A percentile compares a stretch with the other conserved stretches of the same genome.
Conservation (phyloP, 148 eudicot species). For the Vaccinium darrowii region DNA sequence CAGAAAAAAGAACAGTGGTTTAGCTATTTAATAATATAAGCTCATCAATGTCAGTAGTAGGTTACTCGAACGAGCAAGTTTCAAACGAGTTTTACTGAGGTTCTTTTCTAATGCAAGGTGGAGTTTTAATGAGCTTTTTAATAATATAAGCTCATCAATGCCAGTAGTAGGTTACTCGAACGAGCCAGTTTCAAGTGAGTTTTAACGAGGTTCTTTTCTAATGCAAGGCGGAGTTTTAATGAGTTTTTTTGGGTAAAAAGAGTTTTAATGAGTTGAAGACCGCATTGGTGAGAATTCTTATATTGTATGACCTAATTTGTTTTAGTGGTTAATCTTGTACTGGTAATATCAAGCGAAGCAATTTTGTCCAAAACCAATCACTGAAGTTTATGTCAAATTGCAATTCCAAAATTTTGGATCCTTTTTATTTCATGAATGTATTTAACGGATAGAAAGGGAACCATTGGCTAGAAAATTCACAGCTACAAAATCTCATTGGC, state of each 20-base stretch:
- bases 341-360: background rate
- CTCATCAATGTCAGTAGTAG: too few species aligned
- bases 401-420: background rate
- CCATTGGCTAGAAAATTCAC: background rate
- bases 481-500: background rate
- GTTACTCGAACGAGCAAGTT: too few species aligned
- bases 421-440: too few species aligned
- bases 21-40: too few species aligned
- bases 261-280: background rate
- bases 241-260: background rate
- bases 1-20: too few species aligned
- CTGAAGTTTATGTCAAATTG: background rate
- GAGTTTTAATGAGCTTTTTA: background rate
- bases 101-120: too few species aligned
- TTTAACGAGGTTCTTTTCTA: background rate
- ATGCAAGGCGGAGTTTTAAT: background rate
- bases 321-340: background rate
- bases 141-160: background rate
- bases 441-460: background rate
- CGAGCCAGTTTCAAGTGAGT: background rate
- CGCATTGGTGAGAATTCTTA: background rate
- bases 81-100: too few species aligned
- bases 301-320: background rate
- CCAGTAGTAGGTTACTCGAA: background rate
- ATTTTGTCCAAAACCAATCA: background rate